Conservation (phyloP, 192 early-diverging fungal genomes). For the Linnemannia hyalina region DNA sequence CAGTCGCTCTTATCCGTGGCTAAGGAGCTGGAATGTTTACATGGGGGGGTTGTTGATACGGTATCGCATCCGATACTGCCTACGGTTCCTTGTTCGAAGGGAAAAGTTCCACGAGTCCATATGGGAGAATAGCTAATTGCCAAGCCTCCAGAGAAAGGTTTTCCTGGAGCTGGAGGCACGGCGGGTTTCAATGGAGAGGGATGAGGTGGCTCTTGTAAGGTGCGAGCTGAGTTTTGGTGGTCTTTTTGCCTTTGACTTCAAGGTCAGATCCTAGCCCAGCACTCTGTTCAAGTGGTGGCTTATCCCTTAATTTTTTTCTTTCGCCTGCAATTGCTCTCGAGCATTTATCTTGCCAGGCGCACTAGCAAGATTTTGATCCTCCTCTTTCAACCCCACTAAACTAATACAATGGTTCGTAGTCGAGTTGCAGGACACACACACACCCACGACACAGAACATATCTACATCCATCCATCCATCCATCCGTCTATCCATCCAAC, state of each 20-base stretch:
- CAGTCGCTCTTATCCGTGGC: neutral
- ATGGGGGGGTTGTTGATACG: neutral
- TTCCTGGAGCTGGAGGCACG: neutral
- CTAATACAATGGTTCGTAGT: constrained; percentile 47
- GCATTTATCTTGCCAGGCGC: constrained; percentile 1
- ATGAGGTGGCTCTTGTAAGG: neutral
- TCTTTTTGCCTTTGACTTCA: too few species aligned
- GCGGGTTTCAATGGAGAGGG: neutral
- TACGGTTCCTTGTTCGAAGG: too few species aligned
- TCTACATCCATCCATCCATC: neutral
- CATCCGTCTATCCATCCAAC: neutral
- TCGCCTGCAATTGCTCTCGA: neutral
- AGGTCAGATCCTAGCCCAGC: neutral
- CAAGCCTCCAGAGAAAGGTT: neutral
- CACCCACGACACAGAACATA: neutral
- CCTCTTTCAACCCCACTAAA: constrained; percentile 49
- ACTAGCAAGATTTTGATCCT: constrained; percentile 17
- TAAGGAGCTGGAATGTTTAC: neutral
- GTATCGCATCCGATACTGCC: too few species aligned
- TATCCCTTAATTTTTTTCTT: neutral
- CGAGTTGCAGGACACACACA: neutral
- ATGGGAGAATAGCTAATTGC: neutral
- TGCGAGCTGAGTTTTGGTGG: neutral
- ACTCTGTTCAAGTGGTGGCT: neutral
- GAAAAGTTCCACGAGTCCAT: too few species aligned